Percentiles rank a stretch among this genome's conserved stretches.
phyloP scores from a whole-genome alignment of 176 grass and related monocot species.

The Eragrostis curvula region DNA sequence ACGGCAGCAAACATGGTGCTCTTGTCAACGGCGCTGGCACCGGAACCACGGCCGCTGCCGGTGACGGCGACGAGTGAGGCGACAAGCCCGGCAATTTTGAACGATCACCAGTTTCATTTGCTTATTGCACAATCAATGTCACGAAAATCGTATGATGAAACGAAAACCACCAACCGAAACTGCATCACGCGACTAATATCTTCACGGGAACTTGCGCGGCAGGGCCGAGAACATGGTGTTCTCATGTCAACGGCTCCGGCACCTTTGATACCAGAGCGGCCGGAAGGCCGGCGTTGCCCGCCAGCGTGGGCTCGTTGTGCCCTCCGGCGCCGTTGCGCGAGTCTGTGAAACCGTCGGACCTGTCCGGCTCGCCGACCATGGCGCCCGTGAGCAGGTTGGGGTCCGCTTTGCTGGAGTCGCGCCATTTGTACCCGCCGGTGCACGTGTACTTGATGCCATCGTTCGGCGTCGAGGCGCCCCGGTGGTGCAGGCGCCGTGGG shows the following conservation, averaged over 20 bases:
- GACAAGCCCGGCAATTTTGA: too few species aligned
- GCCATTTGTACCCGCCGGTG: constrained; percentile 77
- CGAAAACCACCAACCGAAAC: too few species aligned
- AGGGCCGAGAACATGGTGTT: constrained; percentile 94
- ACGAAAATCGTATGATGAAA: too few species aligned
- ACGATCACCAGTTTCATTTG: too few species aligned
- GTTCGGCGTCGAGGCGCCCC: constrained; percentile 75
- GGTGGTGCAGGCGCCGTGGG: constrained; percentile 78
- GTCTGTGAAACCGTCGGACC: constrained; percentile 70
- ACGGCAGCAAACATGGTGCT: too few species aligned
- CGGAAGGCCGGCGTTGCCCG: constrained; percentile 76
- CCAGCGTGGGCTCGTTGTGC: constrained; percentile 12
- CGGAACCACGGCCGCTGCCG: too few species aligned
- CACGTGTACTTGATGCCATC: constrained; percentile 80
- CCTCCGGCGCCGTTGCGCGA: constrained; percentile 38
- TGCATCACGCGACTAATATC: too few species aligned
- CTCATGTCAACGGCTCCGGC: constrained; percentile 73
- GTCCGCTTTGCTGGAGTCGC: constrained; percentile 57
- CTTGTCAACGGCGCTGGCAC: too few species aligned
- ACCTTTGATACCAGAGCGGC: constrained; percentile 64
- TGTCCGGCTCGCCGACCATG: constrained; percentile 88
- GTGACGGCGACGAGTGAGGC: too few species aligned
- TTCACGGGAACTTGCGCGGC: constrained; percentile 19
- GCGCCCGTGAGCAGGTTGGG: constrained; percentile 77
- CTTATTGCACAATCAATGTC: too few species aligned